These are phyloP conservation scores for Hygrocybe coccinea DNA, from an alignment of 768 basidiomycete genomes.

Conservation along the genomic window DNA sequence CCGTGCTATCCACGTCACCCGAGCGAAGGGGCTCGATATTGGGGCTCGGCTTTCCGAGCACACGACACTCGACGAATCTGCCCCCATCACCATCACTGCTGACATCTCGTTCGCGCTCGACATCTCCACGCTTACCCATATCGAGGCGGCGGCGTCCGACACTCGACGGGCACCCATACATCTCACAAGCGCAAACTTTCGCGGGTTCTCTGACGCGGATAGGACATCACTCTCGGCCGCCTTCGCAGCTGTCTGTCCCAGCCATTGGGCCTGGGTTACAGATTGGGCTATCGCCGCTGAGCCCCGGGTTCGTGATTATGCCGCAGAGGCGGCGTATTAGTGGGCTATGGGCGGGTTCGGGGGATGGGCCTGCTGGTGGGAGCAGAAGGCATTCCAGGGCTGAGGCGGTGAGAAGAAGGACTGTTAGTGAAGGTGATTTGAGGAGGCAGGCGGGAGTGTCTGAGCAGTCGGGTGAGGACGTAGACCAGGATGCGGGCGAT, in stretches of 20 bases:
- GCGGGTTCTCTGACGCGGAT: not conserved
- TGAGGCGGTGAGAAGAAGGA: conserved; percentile 35
- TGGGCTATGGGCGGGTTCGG: conserved; percentile 15
- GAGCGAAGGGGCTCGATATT: not conserved
- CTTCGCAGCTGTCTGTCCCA: not conserved
- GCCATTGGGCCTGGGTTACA: conserved; percentile 53
- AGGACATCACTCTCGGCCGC: not conserved
- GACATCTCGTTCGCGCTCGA: not conserved
- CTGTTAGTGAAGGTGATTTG: conserved; percentile 57
- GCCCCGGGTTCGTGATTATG: conserved; percentile 71
- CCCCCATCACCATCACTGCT: not conserved
- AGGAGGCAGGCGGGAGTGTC: conserved; percentile 74
- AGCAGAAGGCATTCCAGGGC: too few species aligned
- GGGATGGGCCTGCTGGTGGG: too few species aligned
- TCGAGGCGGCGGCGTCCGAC: not conserved
- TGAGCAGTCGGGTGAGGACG: conserved; percentile 78
- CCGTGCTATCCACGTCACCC: not conserved
- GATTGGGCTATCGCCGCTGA: conserved; percentile 69
- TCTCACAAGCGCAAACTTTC: not conserved
- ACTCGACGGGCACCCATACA: not conserved
- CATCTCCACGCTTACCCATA: not conserved
- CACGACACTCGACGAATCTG: not conserved
- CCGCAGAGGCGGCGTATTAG: conserved; percentile 47
- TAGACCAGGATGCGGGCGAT: conserved; percentile 17
- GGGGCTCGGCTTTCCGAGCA: not conserved